Base-by-base conservation (phyloP, 441 rosid genomes). In the Populus hybrid region DNA sequence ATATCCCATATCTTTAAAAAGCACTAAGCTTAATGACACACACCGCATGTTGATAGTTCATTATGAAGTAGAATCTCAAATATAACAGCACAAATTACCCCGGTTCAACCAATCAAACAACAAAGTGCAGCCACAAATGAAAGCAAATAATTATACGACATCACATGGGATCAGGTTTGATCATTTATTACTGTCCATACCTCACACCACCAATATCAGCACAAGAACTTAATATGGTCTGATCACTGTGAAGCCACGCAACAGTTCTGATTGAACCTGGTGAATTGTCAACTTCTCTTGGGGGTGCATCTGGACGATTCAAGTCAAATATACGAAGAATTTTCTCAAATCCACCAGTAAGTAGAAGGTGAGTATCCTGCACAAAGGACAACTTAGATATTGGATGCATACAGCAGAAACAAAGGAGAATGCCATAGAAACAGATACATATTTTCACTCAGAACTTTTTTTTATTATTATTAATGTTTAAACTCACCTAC, bases 331-430 rank as follows among this genome's bases (percentile, higher is more conserved):
- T 85, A 24, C 97, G 94, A 66, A 93, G 90, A 75, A 91, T 82
- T 83, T 96, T 96, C 95, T 96, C 99, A 81, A 93, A 63, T 64
- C 98, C 98, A 20, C 99, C 98, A 23, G 99, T 94, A 73, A 94
- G 92, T 77, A 96, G 83, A 78, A 89, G 88, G 78, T 84, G 93
- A 20, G 98, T 91, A 81, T 94, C 97, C 99, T 95, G 86, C 63
- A 72, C 53, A 71, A 63, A 66, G 76, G 72, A 75, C 24, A 74
- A 9, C 21, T 61, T 69, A 74, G 74, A 31, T 14, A 61, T 21
- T 42, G 10, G 23, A 26, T 64, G 64, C 38, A 64, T n/a, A n/a
- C n/a, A 40, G 63, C 5, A 24, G n/a, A 28, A 40, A 67, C n/a
- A 74, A 63, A 23, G 63, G 23, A 42, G 28, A 64, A 64, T 12